Evolutionary conservation across 2,329 filamentous ascomycete genomes (phyloP).

Genomic region (Aureobasidium zeae): DNA sequence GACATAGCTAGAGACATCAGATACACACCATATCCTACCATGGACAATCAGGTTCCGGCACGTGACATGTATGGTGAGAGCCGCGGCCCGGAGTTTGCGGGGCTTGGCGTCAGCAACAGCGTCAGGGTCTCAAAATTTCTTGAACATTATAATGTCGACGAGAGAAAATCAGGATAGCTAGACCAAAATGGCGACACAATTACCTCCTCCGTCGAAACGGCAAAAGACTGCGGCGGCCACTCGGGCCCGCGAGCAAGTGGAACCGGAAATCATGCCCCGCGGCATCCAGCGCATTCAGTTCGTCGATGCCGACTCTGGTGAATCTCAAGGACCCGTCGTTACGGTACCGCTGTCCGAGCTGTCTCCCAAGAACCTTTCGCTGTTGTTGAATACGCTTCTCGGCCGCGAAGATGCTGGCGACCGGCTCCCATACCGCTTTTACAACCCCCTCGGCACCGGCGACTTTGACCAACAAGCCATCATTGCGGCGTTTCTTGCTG

Average conservation of each 20-base stretch:
- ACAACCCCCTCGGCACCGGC: constrained; percentile 40
- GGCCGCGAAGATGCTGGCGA: constrained; percentile 52
- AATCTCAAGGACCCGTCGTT: constrained; percentile 60
- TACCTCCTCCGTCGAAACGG: constrained; percentile 80
- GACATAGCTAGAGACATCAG: not conserved
- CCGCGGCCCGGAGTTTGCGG: constrained; percentile 8
- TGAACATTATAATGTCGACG: constrained; percentile 4
- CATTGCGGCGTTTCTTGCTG: constrained; percentile 38
- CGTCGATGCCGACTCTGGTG: constrained; percentile 64
- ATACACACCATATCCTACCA: no score
- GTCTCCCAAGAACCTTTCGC: constrained; percentile 78
- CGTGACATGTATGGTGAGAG: no score
- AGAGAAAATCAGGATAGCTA: constrained; percentile 3
- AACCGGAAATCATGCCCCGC: constrained; percentile 49
- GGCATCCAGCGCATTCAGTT: constrained; percentile 69
- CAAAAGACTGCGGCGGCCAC: constrained; percentile 69
- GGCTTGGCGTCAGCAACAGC: not conserved
- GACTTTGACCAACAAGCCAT: constrained; percentile 32
- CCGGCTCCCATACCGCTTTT: constrained; percentile 56
- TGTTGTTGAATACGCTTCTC: constrained; percentile 75
- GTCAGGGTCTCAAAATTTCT: constrained; percentile 10
- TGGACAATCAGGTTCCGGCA: no score
- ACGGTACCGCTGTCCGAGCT: constrained; percentile 76
- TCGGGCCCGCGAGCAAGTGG: constrained; percentile 63
- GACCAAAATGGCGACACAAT: constrained; percentile 64